Conservation (phyloP, 306 rosid species). For the Quercus mongolica region DNA sequence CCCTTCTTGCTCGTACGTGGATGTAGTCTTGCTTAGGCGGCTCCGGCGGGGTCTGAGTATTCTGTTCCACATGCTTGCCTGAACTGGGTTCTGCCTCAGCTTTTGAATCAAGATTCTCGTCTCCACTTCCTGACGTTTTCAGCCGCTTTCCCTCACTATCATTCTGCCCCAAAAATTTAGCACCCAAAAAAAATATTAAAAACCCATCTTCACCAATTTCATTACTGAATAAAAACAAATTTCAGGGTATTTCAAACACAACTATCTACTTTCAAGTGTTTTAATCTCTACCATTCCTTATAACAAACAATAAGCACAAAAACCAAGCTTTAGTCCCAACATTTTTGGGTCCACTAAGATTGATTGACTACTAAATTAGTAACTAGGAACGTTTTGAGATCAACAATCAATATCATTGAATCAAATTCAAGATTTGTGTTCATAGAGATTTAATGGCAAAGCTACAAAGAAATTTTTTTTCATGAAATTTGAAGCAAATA, state of each 20-base stretch:
- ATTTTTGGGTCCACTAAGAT: too few relatives aligned
- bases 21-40: slow-evolving; percentile 86
- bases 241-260: too few relatives aligned
- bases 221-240: not conserved
- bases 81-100: slow-evolving; percentile 61
- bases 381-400: too few relatives aligned
- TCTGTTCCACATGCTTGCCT: slow-evolving; percentile 66
- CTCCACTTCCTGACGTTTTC: slow-evolving; percentile 39
- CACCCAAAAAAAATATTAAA: not conserved
- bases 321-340: too few relatives aligned
- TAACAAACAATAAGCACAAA: too few relatives aligned
- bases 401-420: too few relatives aligned
- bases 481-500: slow-evolving; percentile 15
- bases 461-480: not conserved
- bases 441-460: not conserved
- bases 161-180: slow-evolving; percentile 39
- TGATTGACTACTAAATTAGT: too few relatives aligned
- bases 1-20: slow-evolving; percentile 92
- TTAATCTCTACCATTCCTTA: too few relatives aligned
- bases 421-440: not conserved
- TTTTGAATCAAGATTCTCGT: slow-evolving; percentile 50
- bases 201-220: not conserved
- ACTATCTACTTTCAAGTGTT: too few relatives aligned
- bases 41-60: slow-evolving; percentile 41
- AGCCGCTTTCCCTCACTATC: slow-evolving; percentile 56